Conservation (phyloP, 345 rosid genomes). For the Gossypium raimondii region DNA sequence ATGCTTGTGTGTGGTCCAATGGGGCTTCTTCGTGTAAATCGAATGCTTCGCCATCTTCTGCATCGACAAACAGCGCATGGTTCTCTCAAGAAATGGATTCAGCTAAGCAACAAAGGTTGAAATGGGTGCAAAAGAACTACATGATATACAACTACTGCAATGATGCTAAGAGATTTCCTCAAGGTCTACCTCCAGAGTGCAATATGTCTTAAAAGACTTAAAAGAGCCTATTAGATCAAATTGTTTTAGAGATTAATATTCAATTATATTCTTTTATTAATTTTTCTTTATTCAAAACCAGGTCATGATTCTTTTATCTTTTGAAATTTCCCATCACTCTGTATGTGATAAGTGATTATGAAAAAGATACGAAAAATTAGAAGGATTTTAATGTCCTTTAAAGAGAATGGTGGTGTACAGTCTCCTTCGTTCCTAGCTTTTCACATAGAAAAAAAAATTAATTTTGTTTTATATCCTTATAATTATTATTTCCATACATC, state of each 20-base stretch:
- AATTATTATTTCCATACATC: no score
- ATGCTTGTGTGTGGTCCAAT: constrained; percentile 33
- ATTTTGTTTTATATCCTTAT: no score
- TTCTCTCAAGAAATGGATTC: constrained; percentile 19
- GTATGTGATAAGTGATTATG: background rate
- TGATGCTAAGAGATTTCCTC: constrained; percentile 31
- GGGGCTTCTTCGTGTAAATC: constrained; percentile 30
- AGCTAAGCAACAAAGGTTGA: constrained; percentile 4
- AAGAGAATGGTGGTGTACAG: no score
- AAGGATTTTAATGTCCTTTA: no score
- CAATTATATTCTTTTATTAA: background rate
- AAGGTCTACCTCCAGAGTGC: constrained; percentile 29
- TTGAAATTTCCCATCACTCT: background rate
- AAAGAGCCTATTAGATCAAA: background rate
- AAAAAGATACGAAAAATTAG: no score
- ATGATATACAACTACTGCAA: constrained; percentile 36
- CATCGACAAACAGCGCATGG: constrained; percentile 19
- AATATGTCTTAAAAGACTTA: background rate
- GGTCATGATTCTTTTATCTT: background rate
- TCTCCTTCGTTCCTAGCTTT: no score
- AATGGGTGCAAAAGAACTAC: constrained; percentile 24
- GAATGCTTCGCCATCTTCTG: constrained; percentile 2
- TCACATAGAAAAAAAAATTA: no score
- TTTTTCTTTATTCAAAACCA: no score
- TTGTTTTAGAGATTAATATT: background rate